phyloP scores from a whole-genome alignment of 2,329 filamentous ascomycete genomes.

The Sporothrix schenckii region DNA sequence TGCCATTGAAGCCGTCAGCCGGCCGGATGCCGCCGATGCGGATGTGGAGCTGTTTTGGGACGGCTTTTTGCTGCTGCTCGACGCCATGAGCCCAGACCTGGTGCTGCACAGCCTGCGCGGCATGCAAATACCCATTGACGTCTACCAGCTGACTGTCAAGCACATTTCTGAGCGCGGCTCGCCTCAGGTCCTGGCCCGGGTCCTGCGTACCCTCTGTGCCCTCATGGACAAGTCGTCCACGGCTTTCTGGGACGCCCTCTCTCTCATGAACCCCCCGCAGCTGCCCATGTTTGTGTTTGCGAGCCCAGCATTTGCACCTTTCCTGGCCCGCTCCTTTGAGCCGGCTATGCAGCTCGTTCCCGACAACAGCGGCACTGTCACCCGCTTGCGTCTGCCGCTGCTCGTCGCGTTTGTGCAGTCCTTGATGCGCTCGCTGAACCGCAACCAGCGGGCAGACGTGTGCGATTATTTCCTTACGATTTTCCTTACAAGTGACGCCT shows the following conservation, averaged over 20 bases:
- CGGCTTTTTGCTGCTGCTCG: conserved; percentile 73
- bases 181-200: conserved; percentile 64
- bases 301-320: conserved; percentile 65
- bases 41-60: conserved; percentile 76
- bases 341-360: conserved; percentile 49
- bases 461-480: conserved; percentile 78
- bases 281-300: conserved; percentile 83
- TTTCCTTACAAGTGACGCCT: conserved; percentile 55
- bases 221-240: conserved; percentile 75
- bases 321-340: conserved; percentile 64
- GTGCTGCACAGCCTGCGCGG: conserved; percentile 77
- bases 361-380: neutral
- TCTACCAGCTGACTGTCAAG: conserved; percentile 63
- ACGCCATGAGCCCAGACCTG: conserved; percentile 70
- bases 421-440: conserved; percentile 76
- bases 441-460: conserved; percentile 69
- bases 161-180: conserved; percentile 54
- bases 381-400: conserved; percentile 43
- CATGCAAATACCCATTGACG: conserved; percentile 75
- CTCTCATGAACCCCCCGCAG: conserved; percentile 74
- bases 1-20: conserved; percentile 66
- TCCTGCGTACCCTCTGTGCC: conserved; percentile 70
- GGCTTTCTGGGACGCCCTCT: conserved; percentile 87
- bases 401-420: conserved; percentile 77
- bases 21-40: conserved; percentile 46